Conservation (phyloP, 169 alveolate species). For the Sarcocystis neurona region DNA sequence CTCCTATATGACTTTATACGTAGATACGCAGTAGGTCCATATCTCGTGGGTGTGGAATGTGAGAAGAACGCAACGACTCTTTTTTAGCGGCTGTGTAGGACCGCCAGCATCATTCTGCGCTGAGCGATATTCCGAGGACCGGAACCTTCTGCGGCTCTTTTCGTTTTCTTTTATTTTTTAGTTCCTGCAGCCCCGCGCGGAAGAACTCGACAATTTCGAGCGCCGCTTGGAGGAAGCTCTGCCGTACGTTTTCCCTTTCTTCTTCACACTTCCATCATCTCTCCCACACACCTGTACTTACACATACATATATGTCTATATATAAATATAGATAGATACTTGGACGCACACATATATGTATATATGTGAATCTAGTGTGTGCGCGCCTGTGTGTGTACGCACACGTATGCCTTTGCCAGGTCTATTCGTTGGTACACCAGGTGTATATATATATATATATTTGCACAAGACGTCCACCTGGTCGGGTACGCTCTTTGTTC, state of each 20-base stretch:
- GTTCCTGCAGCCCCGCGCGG: slow-evolving; percentile 39
- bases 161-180: not conserved
- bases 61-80: not conserved
- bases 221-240: slow-evolving; percentile 35
- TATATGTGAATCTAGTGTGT: not conserved
- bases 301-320: not conserved
- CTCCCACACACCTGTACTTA: not conserved
- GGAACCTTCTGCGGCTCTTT: not conserved
- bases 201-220: slow-evolving; percentile 18
- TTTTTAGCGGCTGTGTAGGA: not conserved
- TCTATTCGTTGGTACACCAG: not conserved
- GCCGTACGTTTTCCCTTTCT: slow-evolving; percentile 8
- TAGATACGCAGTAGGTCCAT: not conserved
- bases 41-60: not conserved
- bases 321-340: not conserved
- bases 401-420: not conserved
- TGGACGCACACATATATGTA: not conserved
- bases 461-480: not conserved
- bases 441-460: not conserved
- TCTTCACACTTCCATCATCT: not conserved
- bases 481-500: not conserved
- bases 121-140: not conserved
- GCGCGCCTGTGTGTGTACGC: no score
- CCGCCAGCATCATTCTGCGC: not conserved
- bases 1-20: not conserved